Base-by-base conservation (phyloP, 1,284 basidiomycete species). In the Apiotrichum laibachii region DNA sequence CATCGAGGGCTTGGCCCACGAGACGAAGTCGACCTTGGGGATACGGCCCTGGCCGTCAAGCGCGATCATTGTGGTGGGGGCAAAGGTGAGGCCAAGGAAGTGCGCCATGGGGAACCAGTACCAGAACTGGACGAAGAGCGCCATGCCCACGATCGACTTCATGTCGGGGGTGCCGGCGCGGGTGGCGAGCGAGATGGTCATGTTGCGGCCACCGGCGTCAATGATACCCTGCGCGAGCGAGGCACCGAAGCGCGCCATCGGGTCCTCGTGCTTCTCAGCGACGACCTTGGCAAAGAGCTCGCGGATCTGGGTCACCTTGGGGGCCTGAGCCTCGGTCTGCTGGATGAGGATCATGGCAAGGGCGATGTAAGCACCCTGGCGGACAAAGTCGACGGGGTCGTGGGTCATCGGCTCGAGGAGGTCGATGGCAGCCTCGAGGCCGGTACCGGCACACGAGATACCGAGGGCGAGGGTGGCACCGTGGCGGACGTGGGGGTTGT, bases 81-180 rank as follows among this genome's bases (percentile, higher is more conserved):
- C 88, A 77, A 98, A 96, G 1, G 92, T 88, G 64, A 98, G 81
- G 68, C 88, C 89, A 18, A 90, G 88, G 67, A 89, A 92, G 72
- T 96, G 93, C n/a, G 92, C 92, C 33, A 97, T 81, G 39, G 94
- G 94, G 79, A 93, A 98, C 94, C 94, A 98, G 76, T 97, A 97
- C 94, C 94, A 98, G 80, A 97, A 97, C 76, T 98, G 94, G 70
- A 89, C 91, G 81, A 98, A 98, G 71, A 98, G 79, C 18, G 88
- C 86, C 89, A 97, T 93, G 33, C 94, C 94, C 43, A 97, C 91
- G 62, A 97, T 90, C 4, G 93, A 91, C 57, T 85, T 89, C 67
- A 92, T 93, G 76, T 96, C 93, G 42, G 75, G 69, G 64, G 88
- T 93, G 7, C 94, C 94, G 7, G 90, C 91, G 62, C 90, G 86